Evolutionary conservation across 345 rosid genomes (phyloP).

Genomic region (Lepidium africanum): DNA sequence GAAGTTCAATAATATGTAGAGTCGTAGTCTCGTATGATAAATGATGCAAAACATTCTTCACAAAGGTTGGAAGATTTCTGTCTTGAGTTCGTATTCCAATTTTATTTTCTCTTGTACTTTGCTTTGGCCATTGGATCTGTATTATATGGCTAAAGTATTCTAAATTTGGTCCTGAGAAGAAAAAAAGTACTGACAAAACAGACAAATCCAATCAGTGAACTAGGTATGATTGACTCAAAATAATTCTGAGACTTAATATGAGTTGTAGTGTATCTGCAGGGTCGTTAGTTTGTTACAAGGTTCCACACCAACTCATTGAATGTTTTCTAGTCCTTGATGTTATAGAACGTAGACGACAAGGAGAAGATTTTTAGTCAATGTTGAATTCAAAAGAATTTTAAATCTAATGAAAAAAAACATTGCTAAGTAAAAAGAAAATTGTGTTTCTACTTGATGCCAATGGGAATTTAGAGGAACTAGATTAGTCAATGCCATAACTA

Average conservation of each 20-base stretch:
- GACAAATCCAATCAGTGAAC: neutral
- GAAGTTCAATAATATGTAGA: neutral
- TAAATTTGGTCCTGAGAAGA: neutral
- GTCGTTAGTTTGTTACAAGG: too few relatives aligned
- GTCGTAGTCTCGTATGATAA: neutral
- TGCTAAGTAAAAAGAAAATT: too few relatives aligned
- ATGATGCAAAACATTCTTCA: neutral
- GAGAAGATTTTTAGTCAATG: too few relatives aligned
- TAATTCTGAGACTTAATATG: neutral
- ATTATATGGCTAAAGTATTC: neutral
- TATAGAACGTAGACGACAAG: too few relatives aligned
- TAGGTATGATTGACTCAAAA: neutral
- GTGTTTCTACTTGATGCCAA: too few relatives aligned
- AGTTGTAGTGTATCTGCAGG: too few relatives aligned
- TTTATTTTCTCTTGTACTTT: neutral
- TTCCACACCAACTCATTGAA: too few relatives aligned
- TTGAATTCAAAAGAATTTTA: too few relatives aligned
- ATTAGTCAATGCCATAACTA: too few relatives aligned
- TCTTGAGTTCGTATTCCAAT: neutral
- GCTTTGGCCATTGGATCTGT: neutral
- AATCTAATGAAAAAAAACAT: too few relatives aligned
- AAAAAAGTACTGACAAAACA: neutral
- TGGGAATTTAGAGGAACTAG: too few relatives aligned
- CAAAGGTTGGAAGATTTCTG: neutral
- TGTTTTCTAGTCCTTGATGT: too few relatives aligned